These are phyloP conservation scores for Phytophthora sojae DNA, from an alignment of 352 stramenopile species.

Conservation along the genomic window DNA sequence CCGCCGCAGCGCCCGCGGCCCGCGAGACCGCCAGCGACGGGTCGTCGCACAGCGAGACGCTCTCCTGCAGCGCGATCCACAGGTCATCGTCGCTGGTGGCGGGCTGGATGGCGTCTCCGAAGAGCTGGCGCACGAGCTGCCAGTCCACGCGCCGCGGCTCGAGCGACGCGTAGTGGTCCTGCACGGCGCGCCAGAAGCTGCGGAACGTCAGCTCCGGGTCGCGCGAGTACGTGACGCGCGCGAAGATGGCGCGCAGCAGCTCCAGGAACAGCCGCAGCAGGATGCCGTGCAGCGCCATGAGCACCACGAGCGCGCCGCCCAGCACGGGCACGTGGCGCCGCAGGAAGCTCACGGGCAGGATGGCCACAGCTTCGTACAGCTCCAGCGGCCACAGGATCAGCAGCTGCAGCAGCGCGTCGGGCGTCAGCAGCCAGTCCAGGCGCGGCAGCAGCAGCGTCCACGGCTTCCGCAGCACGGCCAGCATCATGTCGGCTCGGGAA, in stretches of 20 bases:
- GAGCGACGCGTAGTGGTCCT: slow-evolving; percentile 74
- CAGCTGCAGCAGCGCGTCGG: slow-evolving; percentile 58
- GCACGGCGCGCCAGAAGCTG: slow-evolving; percentile 76
- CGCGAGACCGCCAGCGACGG: slow-evolving; percentile 62
- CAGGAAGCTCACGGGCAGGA: slow-evolving; percentile 79
- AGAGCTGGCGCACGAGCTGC: slow-evolving; percentile 75
- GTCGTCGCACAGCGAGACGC: slow-evolving; percentile 75
- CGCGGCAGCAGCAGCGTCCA: slow-evolving; percentile 37
- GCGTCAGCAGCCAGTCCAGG: slow-evolving; percentile 47
- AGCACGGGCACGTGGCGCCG: slow-evolving; percentile 78
- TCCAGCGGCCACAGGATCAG: slow-evolving; percentile 74
- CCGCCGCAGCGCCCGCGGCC: slow-evolving; percentile 13
- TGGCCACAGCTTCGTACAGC: slow-evolving; percentile 78
- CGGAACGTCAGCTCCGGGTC: slow-evolving; percentile 78
- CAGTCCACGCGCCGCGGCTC: slow-evolving; percentile 62
- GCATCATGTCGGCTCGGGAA: slow-evolving; percentile 3
- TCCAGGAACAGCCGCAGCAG: slow-evolving; percentile 75
- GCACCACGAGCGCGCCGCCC: slow-evolving; percentile 77
- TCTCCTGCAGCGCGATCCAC: slow-evolving; percentile 82
- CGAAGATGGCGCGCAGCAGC: slow-evolving; percentile 68
- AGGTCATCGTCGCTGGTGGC: slow-evolving; percentile 82
- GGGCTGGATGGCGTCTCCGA: slow-evolving; percentile 65
- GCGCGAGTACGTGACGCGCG: slow-evolving; percentile 68
- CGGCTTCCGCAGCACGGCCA: slow-evolving; percentile 24
- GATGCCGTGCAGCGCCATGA: slow-evolving; percentile 81